phyloP scores from a whole-genome alignment of 108 stramenopile species.

The Discostella stelligeroides region DNA sequence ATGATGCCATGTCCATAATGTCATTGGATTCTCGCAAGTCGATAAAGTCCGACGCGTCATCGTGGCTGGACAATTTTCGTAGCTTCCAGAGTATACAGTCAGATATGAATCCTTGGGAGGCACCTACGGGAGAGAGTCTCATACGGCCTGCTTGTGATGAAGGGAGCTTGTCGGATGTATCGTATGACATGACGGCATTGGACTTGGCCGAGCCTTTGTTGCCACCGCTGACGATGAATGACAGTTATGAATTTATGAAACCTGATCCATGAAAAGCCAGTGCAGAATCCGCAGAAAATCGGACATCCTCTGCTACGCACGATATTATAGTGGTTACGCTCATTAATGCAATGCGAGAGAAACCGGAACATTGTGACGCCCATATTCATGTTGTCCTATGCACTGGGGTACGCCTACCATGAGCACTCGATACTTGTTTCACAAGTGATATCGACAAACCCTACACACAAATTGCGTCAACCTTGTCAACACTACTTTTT shows the following conservation, averaged over 20 bases:
- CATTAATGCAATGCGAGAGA: too few relatives aligned
- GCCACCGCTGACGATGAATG: conserved; percentile 35
- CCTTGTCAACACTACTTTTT: too few relatives aligned
- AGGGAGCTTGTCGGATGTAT: conserved; percentile 46
- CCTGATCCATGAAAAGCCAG: conserved; percentile 7
- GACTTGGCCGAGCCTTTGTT: conserved; percentile 49
- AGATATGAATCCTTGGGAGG: conserved; percentile 42
- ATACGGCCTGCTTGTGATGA: conserved; percentile 12
- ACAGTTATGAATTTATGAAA: conserved; percentile 24
- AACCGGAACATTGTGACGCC: too few relatives aligned
- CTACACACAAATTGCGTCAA: too few relatives aligned
- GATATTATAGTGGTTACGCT: too few relatives aligned
- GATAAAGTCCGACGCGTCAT: conserved; percentile 8
- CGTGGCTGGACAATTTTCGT: conserved; percentile 42
- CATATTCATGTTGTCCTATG: too few relatives aligned
- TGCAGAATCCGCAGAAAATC: too few relatives aligned
- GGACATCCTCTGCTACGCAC: too few relatives aligned
- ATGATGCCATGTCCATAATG: conserved; percentile 51
- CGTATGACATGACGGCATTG: conserved; percentile 47
- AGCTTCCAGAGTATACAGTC: conserved; percentile 47
- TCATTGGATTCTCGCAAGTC: conserved; percentile 39
- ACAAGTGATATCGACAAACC: too few relatives aligned
- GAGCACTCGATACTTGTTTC: too few relatives aligned
- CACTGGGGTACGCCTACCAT: too few relatives aligned
- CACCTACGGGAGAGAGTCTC: too few relatives aligned